These are phyloP conservation scores for Amphirosellinia nigrospora DNA, from an alignment of 495 filamentous ascomycete species.

Conservation along the genomic window DNA sequence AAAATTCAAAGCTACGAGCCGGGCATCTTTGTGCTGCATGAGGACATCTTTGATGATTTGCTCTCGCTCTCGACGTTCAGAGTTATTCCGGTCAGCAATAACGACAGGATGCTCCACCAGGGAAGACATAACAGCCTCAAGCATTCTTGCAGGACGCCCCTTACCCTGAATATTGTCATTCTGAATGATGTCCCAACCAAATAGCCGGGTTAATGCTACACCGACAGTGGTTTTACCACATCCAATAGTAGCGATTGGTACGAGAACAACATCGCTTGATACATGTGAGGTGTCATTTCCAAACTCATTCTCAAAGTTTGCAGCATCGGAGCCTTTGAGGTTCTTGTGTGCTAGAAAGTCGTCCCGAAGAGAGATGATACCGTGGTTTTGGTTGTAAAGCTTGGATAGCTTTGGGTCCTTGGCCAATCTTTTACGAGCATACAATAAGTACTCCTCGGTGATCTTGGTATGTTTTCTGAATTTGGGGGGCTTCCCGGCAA, in stretches of 20 bases:
- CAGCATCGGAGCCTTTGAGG: slow-evolving; percentile 78
- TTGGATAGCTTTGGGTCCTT: slow-evolving; percentile 66
- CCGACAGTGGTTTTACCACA: slow-evolving; percentile 97
- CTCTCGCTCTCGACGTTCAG: slow-evolving; percentile 81
- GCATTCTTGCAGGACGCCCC: slow-evolving; percentile 74
- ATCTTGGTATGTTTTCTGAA: slow-evolving; percentile 87
- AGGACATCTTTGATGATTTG: slow-evolving; percentile 84
- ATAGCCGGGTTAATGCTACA: slow-evolving; percentile 79
- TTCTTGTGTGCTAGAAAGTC: slow-evolving; percentile 82
- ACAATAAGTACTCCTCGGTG: slow-evolving; percentile 87
- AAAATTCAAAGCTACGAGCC: slow-evolving; percentile 90
- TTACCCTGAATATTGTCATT: slow-evolving; percentile 94
- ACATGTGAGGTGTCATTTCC: slow-evolving; percentile 47
- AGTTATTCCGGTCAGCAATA: slow-evolving; percentile 94
- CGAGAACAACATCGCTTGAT: slow-evolving; percentile 71
- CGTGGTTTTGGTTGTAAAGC: slow-evolving; percentile 83
- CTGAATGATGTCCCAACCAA: slow-evolving; percentile 92
- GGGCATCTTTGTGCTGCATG: slow-evolving; percentile 61
- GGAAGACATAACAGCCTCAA: slow-evolving; percentile 64
- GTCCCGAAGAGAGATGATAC: slow-evolving; percentile 91
- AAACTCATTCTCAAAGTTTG: slow-evolving; percentile 48
- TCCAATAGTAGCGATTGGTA: slow-evolving; percentile 88
- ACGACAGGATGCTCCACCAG: slow-evolving; percentile 71
- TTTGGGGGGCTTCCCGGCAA: slow-evolving; percentile 73
- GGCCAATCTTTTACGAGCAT: slow-evolving; percentile 74